Percentiles rank a stretch among this genome's conserved stretches.
Conservation (phyloP, 1,284 basidiomycete genomes). For the Fomitiporia mediterranea region DNA sequence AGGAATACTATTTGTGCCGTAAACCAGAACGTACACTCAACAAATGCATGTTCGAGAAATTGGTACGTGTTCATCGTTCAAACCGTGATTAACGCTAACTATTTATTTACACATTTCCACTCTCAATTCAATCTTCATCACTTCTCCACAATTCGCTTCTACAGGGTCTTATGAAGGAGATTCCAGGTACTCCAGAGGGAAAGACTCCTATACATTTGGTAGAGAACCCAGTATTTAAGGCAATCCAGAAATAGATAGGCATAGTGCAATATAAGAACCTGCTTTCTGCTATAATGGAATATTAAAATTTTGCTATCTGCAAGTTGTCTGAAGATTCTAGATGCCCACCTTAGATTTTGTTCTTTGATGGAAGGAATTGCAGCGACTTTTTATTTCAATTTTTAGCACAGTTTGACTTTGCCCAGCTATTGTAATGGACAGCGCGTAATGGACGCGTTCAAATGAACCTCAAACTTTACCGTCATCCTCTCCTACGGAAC, state of each 20-base stretch:
- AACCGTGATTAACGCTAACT: neutral
- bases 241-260: conserved; percentile 59
- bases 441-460: neutral
- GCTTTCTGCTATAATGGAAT: neutral
- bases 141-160: neutral
- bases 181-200: conserved; percentile 87
- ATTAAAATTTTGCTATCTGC: neutral
- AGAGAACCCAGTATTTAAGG: conserved; percentile 75
- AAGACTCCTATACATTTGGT: conserved; percentile 89
- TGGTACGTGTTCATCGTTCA: conserved; percentile 50
- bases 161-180: conserved; percentile 88
- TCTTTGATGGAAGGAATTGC: neutral
- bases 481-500: neutral
- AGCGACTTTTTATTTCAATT: neutral
- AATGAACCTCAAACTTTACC: conserved; percentile 13
- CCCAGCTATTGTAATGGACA: neutral
- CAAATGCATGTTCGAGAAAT: conserved; percentile 94
- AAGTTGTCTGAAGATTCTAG: neutral
- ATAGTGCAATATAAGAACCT: neutral
- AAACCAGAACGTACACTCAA: conserved; percentile 89
- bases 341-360: neutral
- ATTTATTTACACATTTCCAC: neutral
- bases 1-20: conserved; percentile 92
- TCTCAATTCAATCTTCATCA: conserved; percentile 9
- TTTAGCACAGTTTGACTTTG: neutral